Conservation (phyloP, 1,139 yeast species). For the Taphrina confusa region DNA sequence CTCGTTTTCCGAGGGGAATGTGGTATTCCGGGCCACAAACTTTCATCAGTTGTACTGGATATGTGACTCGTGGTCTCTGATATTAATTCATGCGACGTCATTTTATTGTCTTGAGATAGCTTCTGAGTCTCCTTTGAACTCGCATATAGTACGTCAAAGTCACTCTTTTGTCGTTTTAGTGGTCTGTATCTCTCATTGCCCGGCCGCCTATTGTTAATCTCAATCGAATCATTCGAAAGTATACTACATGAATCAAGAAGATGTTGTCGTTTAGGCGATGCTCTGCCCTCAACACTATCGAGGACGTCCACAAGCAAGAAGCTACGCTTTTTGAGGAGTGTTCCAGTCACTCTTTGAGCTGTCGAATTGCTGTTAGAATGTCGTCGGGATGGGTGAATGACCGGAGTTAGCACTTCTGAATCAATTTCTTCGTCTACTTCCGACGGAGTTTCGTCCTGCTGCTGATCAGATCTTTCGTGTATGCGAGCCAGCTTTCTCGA, state of each 20-base stretch:
- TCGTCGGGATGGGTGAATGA: too few relatives aligned
- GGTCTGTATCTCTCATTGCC: neutral
- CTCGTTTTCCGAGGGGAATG: too few relatives aligned
- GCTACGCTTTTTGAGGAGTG: slow-evolving; percentile 20
- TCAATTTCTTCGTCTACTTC: neutral
- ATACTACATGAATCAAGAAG: neutral
- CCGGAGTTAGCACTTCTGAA: neutral
- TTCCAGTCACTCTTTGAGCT: too few relatives aligned
- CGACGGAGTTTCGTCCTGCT: neutral
- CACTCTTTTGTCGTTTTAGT: neutral
- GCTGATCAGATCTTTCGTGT: neutral
- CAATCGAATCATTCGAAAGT: neutral
- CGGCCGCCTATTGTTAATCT: neutral
- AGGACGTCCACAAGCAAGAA: slow-evolving; percentile 21
- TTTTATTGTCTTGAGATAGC: neutral
- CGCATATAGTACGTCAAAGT: slow-evolving; percentile 13
- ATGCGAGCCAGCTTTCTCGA: slow-evolving; percentile 11
- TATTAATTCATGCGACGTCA: neutral
- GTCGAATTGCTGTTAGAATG: too few relatives aligned
- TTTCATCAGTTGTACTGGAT: neutral
- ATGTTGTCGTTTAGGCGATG: slow-evolving; percentile 7
- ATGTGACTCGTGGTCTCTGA: too few relatives aligned
- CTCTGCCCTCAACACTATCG: slow-evolving; percentile 24
- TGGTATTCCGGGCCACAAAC: too few relatives aligned
- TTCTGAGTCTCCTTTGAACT: neutral